These are phyloP conservation scores for Usnea hakonensis DNA, from an alignment of 495 filamentous ascomycete genomes.

Conservation along the genomic window DNA sequence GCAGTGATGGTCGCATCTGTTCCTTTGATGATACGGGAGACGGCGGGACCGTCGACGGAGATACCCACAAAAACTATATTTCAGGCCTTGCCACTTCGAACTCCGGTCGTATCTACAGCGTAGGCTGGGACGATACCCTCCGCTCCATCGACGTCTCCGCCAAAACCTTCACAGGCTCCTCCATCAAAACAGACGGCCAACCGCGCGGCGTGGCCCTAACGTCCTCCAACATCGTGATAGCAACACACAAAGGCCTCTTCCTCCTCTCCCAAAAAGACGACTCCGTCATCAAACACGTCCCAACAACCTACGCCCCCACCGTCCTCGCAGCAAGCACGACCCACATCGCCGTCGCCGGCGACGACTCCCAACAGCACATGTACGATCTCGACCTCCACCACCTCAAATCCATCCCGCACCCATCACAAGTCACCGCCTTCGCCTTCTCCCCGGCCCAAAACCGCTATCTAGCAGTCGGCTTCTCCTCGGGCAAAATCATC, in stretches of 20 bases:
- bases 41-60: constrained; percentile 64
- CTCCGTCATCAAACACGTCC: constrained; percentile 39
- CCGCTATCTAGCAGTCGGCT: constrained; percentile 67
- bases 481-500: constrained; percentile 74
- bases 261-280: constrained; percentile 51
- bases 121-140: constrained; percentile 92
- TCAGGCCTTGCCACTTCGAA: constrained; percentile 58
- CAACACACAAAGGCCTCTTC: constrained; percentile 55
- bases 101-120: constrained; percentile 62
- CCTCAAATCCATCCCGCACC: constrained; percentile 43
- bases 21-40: constrained; percentile 64
- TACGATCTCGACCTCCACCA: constrained; percentile 43
- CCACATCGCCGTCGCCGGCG: constrained; percentile 66
- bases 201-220: constrained; percentile 50
- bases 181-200: constrained; percentile 49
- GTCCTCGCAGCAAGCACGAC: constrained; percentile 59
- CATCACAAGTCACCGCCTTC: constrained; percentile 55
- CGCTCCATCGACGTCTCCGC: constrained; percentile 61
- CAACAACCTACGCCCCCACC: constrained; percentile 51
- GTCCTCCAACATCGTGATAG: constrained; percentile 51
- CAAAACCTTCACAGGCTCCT: constrained; percentile 49
- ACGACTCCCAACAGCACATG: constrained; percentile 63
- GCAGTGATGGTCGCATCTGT: constrained; percentile 80
- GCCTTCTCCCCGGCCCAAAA: constrained; percentile 51
- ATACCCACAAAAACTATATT: constrained; percentile 73